Evolutionary conservation across 2,329 filamentous ascomycete genomes (phyloP).

Genomic region (Fusarium scirpi): DNA sequence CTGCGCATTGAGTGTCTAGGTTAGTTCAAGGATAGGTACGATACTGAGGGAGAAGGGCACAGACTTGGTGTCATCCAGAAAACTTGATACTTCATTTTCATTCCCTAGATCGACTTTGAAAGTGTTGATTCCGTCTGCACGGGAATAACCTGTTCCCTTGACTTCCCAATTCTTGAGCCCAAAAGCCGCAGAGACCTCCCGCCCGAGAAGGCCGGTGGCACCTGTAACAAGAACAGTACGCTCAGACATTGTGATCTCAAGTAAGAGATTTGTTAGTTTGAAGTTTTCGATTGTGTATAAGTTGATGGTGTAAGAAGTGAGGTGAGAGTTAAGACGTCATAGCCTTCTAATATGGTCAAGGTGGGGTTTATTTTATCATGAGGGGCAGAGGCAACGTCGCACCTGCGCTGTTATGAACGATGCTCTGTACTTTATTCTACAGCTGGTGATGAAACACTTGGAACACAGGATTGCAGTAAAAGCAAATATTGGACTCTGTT

Average conservation of each 20-base stretch:
- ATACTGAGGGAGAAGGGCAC: background rate
- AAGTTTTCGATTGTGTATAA: background rate
- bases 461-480: background rate
- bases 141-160: slow-evolving; percentile 78
- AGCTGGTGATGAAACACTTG: background rate
- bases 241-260: slow-evolving; percentile 18
- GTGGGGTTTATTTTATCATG: slow-evolving; percentile 29
- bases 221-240: slow-evolving; percentile 80
- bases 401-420: background rate
- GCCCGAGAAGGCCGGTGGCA: slow-evolving; percentile 84
- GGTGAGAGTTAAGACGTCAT: slow-evolving; percentile 31
- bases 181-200: slow-evolving; percentile 81
- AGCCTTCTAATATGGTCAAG: slow-evolving; percentile 6
- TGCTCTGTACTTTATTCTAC: no score
- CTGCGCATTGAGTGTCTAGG: slow-evolving; percentile 54
- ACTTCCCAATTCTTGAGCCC: slow-evolving; percentile 71
- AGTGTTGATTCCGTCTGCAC: slow-evolving; percentile 77
- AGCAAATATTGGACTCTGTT: background rate
- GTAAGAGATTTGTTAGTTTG: background rate
- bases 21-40: slow-evolving; percentile 14
- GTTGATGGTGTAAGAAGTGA: slow-evolving; percentile 6
- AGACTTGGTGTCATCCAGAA: slow-evolving; percentile 68
- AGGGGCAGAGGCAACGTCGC: slow-evolving; percentile 22
- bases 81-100: slow-evolving; percentile 59
- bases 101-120: slow-evolving; percentile 69